Percentiles rank a stretch among this genome's conserved stretches.
Conservation (phyloP, 2,329 filamentous ascomycete genomes). For the Pseudogymnoascus destructans region DNA sequence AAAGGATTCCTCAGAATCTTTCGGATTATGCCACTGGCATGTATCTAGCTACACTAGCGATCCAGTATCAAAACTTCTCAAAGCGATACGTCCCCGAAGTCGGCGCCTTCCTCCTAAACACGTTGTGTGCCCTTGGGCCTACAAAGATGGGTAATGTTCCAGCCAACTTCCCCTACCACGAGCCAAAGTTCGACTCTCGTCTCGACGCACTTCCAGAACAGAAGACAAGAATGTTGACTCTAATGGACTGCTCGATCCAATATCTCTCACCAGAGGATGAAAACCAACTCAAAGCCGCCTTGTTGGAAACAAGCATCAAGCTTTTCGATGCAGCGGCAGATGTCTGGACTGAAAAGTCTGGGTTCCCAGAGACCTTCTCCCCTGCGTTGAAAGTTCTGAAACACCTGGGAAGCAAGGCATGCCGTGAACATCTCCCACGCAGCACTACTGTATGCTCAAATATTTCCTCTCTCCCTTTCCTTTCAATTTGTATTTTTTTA, state of each 20-base stretch:
- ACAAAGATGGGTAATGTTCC: constrained; percentile 33
- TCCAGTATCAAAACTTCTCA: constrained; percentile 73
- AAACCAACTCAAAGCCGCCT: constrained; percentile 38
- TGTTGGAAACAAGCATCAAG: constrained; percentile 48
- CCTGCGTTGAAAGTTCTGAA: constrained; percentile 47
- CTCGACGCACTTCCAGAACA: constrained; percentile 33
- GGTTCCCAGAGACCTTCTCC: constrained; percentile 68
- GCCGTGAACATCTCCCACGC: constrained; percentile 36
- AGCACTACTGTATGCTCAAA: constrained; percentile 19
- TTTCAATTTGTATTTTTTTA: background rate
- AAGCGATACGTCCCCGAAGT: constrained; percentile 85
- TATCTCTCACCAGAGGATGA: constrained; percentile 20
- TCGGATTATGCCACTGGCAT: constrained; percentile 59
- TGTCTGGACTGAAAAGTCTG: constrained; percentile 57
- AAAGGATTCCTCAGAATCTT: constrained; percentile 54
- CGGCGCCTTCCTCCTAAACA: constrained; percentile 67
- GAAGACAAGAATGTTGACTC: constrained; percentile 39
- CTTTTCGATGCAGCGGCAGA: constrained; percentile 57
- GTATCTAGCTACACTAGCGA: constrained; percentile 63
- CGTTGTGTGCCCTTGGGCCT: constrained; percentile 54
- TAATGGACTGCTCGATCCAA: constrained; percentile 40
- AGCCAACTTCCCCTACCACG: constrained; percentile 49
- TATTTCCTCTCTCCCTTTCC: background rate
- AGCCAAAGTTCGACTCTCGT: constrained; percentile 38
- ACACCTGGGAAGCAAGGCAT: constrained; percentile 44